Evolutionary conservation across 768 basidiomycete species (phyloP), one percentile per base, ranked within the genome.

Genomic region (Kwoniella heveanensis): DNA sequence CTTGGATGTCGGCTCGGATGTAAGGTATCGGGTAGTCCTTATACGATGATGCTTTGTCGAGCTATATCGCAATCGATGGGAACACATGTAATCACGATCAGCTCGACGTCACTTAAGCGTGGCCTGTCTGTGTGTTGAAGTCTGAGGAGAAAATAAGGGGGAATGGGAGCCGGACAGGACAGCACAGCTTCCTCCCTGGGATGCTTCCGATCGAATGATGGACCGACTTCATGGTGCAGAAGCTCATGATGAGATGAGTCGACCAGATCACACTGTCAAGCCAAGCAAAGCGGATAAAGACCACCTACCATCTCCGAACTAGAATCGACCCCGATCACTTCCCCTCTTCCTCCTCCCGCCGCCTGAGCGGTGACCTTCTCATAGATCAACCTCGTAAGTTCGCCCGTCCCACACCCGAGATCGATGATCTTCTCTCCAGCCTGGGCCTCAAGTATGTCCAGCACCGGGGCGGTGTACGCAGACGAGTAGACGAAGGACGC

Each of bases 371-470:
- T 74, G 5, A 92, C 88, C 17, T 83, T 69, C 13, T 83, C 74
- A 51, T 84, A 82, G 29, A 94, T 82, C 59, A 84, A 79, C 52
- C 84, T 66, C 0, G 89, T 90, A 15, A 92, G 80, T 67, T 92
- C 88, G 0, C 90, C 91, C 49, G 87, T 90, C 19, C 92, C 91
- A 72, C 91, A 92, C 1, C 91, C 91, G 2, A 79, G 66, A 62
- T 79, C 78, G 10, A 72, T 69, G 61, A 92, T 87, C 53, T 82
- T 82, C 68, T 91, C 88, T 1, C 90, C 90, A 0, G 85, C 83
- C 65, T 84, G 67, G 0, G 89, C 83, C n/a, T 84, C 78, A 12
- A 92, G 83, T 27, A 90, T 81, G 2, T 83, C 82, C 13, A 90
- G 76, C 22, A 92, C 83, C 9, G 87, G 81, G 0, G 78, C 60